A percentile compares a stretch with the other conserved stretches of the same genome.
phyloP scores from a whole-genome alignment of 495 filamentous ascomycete genomes.

The Neurospora sp. region DNA sequence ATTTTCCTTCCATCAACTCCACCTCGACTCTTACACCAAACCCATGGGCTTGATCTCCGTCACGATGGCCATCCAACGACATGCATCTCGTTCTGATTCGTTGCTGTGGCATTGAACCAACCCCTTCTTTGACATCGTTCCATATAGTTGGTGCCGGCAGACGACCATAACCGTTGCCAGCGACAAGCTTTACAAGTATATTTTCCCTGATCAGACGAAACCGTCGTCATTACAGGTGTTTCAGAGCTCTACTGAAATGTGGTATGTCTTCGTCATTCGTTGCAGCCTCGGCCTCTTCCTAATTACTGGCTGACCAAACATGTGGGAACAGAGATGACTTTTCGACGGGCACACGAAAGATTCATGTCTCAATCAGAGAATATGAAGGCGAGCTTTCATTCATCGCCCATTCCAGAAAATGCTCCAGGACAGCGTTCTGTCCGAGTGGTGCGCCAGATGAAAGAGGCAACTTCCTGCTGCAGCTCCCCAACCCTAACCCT shows the following conservation, averaged over 20 bases:
- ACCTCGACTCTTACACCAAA: background rate
- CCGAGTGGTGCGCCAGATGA: background rate
- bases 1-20: background rate
- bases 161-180: background rate
- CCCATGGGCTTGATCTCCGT: background rate
- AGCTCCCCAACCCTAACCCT: background rate
- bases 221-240: background rate
- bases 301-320: background rate
- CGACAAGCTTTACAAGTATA: background rate
- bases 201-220: no score
- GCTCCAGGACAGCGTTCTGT: background rate
- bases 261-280: background rate
- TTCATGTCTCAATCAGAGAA: background rate
- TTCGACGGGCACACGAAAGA: background rate
- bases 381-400: background rate
- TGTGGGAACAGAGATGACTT: background rate
- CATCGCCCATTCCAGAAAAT: background rate
- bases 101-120: background rate
- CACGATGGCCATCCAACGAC: background rate
- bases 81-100: background rate
- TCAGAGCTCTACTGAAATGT: background rate
- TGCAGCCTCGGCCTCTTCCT: background rate
- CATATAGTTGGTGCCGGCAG: background rate
- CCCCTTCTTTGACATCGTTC: background rate
- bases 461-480: background rate